These are phyloP conservation scores for Pseudozyma hubeiensis DNA, from an alignment of 1,284 basidiomycete genomes.

Conservation along the genomic window DNA sequence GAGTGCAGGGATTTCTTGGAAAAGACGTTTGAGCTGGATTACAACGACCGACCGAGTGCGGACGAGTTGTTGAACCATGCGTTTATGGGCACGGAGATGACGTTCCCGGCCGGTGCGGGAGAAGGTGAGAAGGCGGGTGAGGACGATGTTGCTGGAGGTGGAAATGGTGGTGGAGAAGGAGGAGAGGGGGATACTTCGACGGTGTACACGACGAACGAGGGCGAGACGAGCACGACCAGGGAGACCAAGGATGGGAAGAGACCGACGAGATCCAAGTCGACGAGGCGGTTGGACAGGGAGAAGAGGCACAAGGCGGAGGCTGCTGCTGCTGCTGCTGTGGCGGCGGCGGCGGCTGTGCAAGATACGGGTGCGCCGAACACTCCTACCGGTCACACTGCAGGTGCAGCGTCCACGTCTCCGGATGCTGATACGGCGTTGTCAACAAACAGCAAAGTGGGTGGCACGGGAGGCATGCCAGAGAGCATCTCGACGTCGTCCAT, in stretches of 20 bases:
- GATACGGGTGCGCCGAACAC: conserved; percentile 21
- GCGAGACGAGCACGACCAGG: conserved; percentile 10
- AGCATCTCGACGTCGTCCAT: conserved; percentile 37
- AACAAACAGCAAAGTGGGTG: not conserved
- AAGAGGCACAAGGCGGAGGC: conserved; percentile 39
- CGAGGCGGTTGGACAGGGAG: conserved; percentile 27
- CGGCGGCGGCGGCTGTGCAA: not conserved
- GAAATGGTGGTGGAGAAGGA: not conserved
- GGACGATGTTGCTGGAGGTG: conserved; percentile 1
- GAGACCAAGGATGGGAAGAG: conserved; percentile 28
- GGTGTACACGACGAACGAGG: conserved; percentile 2
- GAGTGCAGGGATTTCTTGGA: conserved; percentile 60
- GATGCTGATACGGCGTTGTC: not conserved
- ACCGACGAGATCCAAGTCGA: conserved; percentile 27
- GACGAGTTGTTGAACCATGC: conserved; percentile 59
- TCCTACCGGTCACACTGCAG: conserved; percentile 9
- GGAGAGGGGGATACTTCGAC: conserved; percentile 6
- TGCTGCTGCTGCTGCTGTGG: conserved; percentile 9
- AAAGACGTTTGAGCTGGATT: conserved; percentile 63
- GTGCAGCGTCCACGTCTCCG: not conserved
- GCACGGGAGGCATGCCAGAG: conserved; percentile 19
- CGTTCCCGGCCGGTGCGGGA: conserved; percentile 9
- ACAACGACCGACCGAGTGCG: conserved; percentile 57
- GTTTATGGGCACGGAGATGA: conserved; percentile 57
- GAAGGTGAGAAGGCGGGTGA: not conserved